Evolutionary conservation across 108 stramenopile genomes (phyloP).

Genomic region (Chaetoceros tenuissimus): DNA sequence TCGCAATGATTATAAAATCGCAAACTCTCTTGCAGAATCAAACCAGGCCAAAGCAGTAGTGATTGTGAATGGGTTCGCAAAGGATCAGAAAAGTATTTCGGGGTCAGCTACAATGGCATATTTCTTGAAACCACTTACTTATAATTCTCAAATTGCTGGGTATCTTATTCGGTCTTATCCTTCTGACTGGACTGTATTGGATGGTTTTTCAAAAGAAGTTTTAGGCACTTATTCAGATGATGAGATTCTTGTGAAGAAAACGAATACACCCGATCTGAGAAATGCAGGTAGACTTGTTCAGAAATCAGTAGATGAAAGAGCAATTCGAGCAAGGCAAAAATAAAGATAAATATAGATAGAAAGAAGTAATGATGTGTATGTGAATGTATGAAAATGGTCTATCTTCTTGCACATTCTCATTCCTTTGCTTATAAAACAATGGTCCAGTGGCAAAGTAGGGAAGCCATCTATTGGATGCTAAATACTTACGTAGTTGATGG

Average conservation of each 20-base stretch:
- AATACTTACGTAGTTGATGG: too few relatives aligned
- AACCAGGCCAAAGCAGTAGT: constrained; percentile 28
- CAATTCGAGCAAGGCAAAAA: constrained; percentile 30
- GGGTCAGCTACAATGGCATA: constrained; percentile 64
- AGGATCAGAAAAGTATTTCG: constrained; percentile 45
- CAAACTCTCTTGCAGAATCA: constrained; percentile 29
- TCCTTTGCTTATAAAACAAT: too few relatives aligned
- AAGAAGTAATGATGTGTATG: too few relatives aligned
- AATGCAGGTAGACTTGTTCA: constrained; percentile 48
- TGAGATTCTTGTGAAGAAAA: constrained; percentile 45
- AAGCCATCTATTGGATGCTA: too few relatives aligned
- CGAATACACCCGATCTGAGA: constrained; percentile 70
- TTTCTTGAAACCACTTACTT: constrained; percentile 66
- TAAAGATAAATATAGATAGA: neutral
- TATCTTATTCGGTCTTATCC: constrained; percentile 55
- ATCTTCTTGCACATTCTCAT: too few relatives aligned
- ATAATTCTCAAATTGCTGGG: constrained; percentile 71
- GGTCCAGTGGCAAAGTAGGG: too few relatives aligned
- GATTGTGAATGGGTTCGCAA: constrained; percentile 63
- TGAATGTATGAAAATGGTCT: too few relatives aligned
- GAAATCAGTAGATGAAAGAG: constrained; percentile 53
- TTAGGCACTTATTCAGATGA: constrained; percentile 36
- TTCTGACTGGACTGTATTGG: constrained; percentile 44
- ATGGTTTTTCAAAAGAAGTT: constrained; percentile 28
- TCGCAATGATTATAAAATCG: constrained; percentile 40